These are phyloP conservation scores for Aspergillus flavus DNA, from an alignment of 2,329 filamentous ascomycete species.

Conservation along the genomic window DNA sequence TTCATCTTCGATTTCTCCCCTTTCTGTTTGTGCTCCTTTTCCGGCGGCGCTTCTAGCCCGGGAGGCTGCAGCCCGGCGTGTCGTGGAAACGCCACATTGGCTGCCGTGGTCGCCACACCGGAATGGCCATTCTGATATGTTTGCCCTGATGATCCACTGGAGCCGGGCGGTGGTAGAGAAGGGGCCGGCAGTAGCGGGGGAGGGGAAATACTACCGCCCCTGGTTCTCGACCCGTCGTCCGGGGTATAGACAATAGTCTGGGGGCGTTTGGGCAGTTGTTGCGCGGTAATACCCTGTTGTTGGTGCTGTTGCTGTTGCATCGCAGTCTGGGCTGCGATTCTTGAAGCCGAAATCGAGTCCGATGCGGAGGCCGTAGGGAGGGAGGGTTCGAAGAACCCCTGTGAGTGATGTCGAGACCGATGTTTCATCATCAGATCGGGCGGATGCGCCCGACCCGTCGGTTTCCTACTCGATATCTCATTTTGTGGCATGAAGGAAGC, in stretches of 20 bases:
- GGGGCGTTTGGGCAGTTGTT: slow-evolving; percentile 56
- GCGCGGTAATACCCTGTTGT: slow-evolving; percentile 39
- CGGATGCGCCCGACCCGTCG: slow-evolving; percentile 40
- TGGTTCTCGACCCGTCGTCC: slow-evolving; percentile 34
- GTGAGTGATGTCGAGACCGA: slow-evolving; percentile 58
- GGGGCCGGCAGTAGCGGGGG: slow-evolving; percentile 31
- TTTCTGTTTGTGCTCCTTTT: slow-evolving; percentile 53
- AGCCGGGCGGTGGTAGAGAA: slow-evolving; percentile 25
- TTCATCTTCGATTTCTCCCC: slow-evolving; percentile 69
- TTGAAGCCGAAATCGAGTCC: slow-evolving; percentile 58
- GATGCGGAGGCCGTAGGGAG: slow-evolving; percentile 57
- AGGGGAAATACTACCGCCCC: slow-evolving; percentile 37
- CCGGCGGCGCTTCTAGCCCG: slow-evolving; percentile 31
- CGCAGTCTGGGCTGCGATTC: slow-evolving; percentile 67
- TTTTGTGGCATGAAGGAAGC: slow-evolving; percentile 42
- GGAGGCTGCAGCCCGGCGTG: slow-evolving; percentile 41
- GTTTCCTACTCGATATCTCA: slow-evolving; percentile 38
- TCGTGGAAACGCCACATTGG: slow-evolving; percentile 64
- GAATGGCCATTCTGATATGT: slow-evolving; percentile 55
- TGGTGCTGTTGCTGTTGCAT: slow-evolving; percentile 60
- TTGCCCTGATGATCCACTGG: slow-evolving; percentile 26
- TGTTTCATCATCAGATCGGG: slow-evolving; percentile 43
- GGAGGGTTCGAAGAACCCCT: slow-evolving; percentile 69
- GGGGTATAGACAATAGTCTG: slow-evolving; percentile 51
- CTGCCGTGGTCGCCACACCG: slow-evolving; percentile 63